Base-by-base conservation (phyloP, 2,329 filamentous ascomycete species). In the Samsoniella hepiali region DNA sequence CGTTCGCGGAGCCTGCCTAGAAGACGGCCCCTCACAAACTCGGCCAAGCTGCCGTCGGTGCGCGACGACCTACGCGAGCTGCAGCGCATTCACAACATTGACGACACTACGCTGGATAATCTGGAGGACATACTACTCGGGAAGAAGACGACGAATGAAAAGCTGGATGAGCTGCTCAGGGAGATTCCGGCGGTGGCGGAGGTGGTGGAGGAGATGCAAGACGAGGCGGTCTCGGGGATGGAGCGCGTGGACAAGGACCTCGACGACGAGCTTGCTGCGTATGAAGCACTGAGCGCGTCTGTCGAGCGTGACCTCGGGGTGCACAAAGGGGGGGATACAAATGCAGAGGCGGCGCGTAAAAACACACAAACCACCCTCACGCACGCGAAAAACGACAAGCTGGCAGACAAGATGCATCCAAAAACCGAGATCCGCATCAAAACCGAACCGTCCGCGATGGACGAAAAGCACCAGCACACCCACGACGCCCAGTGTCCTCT, bases 31-130 rank as follows among this genome's bases (percentile, higher is more conserved):
- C 70, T 85, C 42, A 76, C 78, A 65, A 87, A 87, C 73, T 81
- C 84, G 3, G 81, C 81, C 59, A 81, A 77, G 63, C 82, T 78
- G 3, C 79, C 82, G 2, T 83, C 81, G 2, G 84, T 84, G 60
- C 82, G 78, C 62, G 83, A 85, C 63, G 84, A 87, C 67, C 72
- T 87, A 34, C 74, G 79, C 34, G 79, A 83, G 58, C 81, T 87
- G 53, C 78, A 84, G 65, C 77, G 77, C 17, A 75, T 73, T 51
- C 79, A 85, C 68, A 78, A 85, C 60, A 80, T 86, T 32, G 84
- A 87, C 22, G 84, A 87, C 68, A 84, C 82, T 1, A 86, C 84
- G 0, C 71, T 86, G n/a, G 84, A 87, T 55, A 82, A 86, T 65
- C 75, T 86, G 36, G 82, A 82, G 63, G 80, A 82, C 34, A 73